Evolutionary conservation across 306 rosid species (phyloP).

Genomic region (Vigna trinervia): DNA sequence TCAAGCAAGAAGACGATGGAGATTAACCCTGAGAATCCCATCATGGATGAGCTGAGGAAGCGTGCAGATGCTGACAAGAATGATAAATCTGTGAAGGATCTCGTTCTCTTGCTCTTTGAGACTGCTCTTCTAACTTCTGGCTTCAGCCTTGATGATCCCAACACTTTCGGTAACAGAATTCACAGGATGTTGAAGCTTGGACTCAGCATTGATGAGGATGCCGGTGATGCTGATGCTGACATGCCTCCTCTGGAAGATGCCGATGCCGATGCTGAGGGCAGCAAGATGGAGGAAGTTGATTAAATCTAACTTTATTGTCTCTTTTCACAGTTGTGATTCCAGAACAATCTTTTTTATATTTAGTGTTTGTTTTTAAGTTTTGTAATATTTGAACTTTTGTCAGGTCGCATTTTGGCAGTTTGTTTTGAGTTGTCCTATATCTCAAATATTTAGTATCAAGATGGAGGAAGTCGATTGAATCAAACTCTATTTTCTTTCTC

Average conservation of each 20-base stretch:
- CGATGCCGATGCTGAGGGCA: constrained; percentile 82
- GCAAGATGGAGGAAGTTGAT: constrained; percentile 99
- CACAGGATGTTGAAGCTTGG: constrained; percentile 97
- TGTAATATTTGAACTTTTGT: neutral
- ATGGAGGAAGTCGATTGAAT: no score
- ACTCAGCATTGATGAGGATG: constrained; percentile 89
- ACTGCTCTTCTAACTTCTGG: constrained; percentile 92
- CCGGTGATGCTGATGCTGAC: constrained; percentile 69
- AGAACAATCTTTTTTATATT: neutral
- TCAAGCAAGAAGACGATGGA: constrained; percentile 98
- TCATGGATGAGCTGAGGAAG: constrained; percentile 95
- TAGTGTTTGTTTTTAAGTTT: constrained; percentile 25
- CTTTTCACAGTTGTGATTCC: neutral
- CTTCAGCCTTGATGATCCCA: constrained; percentile 95
- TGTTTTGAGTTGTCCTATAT: no score
- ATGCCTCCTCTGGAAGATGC: constrained; percentile 93
- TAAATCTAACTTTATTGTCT: constrained; percentile 39
- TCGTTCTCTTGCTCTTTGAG: constrained; percentile 87
- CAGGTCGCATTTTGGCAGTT: no score
- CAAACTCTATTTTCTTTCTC: no score
- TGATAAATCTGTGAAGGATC: constrained; percentile 94
- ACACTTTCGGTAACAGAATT: constrained; percentile 95
- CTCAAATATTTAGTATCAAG: no score
- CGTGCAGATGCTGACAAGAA: constrained; percentile 87
- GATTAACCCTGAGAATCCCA: constrained; percentile 90